Evolutionary conservation across 1,284 basidiomycete genomes (phyloP).

Genomic region (Leccinum pachyderme): DNA sequence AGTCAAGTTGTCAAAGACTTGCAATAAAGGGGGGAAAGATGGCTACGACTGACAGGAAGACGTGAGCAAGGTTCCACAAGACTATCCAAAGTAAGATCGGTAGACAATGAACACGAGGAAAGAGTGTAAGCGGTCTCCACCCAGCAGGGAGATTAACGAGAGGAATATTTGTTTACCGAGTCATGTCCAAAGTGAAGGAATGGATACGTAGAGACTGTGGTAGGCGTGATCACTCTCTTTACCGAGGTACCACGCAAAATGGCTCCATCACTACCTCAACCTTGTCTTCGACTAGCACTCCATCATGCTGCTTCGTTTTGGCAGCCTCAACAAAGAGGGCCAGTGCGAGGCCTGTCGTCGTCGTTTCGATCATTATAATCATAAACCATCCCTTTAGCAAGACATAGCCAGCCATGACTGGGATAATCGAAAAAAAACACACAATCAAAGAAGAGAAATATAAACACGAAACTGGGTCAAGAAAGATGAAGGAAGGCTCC

Average conservation of each 20-base stretch:
- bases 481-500: slow-evolving; percentile 26
- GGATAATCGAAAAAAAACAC: slow-evolving; percentile 28
- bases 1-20: slow-evolving; percentile 12
- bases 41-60: slow-evolving; percentile 7
- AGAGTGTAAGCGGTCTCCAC: slow-evolving; percentile 5
- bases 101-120: slow-evolving; percentile 4
- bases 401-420: slow-evolving; percentile 27
- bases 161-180: slow-evolving; percentile 18
- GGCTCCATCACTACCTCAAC: slow-evolving; percentile 20
- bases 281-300: slow-evolving; percentile 11
- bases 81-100: slow-evolving; percentile 2
- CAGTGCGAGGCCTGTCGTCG: slow-evolving; percentile 14
- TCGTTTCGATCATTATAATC: slow-evolving; percentile 12
- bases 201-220: slow-evolving; percentile 35
- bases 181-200: slow-evolving; percentile 31
- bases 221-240: slow-evolving; percentile 20
- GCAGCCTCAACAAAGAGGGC: slow-evolving; percentile 7
- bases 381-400: slow-evolving; percentile 26
- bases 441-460: slow-evolving; percentile 27
- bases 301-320: slow-evolving; percentile 11
- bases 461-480: slow-evolving; percentile 27
- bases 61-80: slow-evolving; percentile 8
- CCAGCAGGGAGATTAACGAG: slow-evolving; percentile 16
- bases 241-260: slow-evolving; percentile 23
- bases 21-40: not conserved